Percentiles rank a stretch among this genome's conserved stretches.
Conservation (phyloP, 2,329 filamentous ascomycete genomes). For the Colletotrichum brevisporum region DNA sequence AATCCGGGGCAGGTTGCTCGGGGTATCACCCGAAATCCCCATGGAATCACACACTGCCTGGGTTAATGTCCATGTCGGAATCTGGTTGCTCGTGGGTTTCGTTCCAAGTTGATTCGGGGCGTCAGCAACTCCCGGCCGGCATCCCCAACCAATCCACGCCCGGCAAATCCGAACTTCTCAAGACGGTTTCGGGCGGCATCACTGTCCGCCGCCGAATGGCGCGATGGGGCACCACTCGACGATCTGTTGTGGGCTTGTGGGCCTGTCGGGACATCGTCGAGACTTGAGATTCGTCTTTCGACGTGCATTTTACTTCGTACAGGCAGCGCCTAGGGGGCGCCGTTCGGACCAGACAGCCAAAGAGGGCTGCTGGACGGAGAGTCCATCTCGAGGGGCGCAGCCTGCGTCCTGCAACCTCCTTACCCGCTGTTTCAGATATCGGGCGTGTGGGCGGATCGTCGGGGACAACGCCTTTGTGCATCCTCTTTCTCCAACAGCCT, state of each 20-base stretch:
- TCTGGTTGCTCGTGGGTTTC: not conserved
- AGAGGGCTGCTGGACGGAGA: conserved; percentile 6
- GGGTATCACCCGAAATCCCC: not conserved
- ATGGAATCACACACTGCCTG: not conserved
- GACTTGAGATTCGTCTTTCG: conserved; percentile 18
- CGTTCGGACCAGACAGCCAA: conserved; percentile 12
- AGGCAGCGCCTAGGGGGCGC: conserved; percentile 13
- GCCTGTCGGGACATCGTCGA: conserved; percentile 1
- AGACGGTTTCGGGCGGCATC: conserved; percentile 14
- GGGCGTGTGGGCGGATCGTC: conserved; percentile 33
- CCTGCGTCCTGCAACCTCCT: conserved; percentile 32
- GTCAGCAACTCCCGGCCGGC: conserved; percentile 20
- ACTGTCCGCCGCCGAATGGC: conserved; percentile 9
- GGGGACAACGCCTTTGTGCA: conserved; percentile 25
- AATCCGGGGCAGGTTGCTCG: conserved; percentile 6
- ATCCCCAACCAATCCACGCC: conserved; percentile 14
- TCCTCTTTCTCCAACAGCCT: conserved; percentile 10
- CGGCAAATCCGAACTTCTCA: conserved; percentile 14
- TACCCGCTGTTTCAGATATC: conserved; percentile 39
- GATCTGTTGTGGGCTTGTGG: conserved; percentile 22
- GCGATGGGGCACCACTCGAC: conserved; percentile 24
- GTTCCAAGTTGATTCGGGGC: not conserved
- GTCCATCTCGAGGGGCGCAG: conserved; percentile 26
- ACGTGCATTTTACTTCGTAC: conserved; percentile 19
- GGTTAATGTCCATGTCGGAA: conserved; percentile 22